phyloP scores from a whole-genome alignment of 768 basidiomycete genomes.

The Collybia sordida region DNA sequence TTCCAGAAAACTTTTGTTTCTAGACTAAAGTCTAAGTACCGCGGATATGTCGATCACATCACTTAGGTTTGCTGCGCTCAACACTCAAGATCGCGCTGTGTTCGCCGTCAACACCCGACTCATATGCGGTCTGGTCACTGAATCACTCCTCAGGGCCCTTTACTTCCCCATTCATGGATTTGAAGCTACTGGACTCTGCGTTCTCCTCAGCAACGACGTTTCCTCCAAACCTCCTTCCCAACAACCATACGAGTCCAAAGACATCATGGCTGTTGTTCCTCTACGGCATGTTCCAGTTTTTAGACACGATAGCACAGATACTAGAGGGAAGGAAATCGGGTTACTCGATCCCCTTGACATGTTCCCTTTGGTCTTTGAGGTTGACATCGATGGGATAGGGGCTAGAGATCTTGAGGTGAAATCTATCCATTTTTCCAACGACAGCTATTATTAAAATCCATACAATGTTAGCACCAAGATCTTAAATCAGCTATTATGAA shows the following conservation, averaged over 20 bases:
- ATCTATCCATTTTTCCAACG: neutral
- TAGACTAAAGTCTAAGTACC: neutral
- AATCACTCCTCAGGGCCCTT: conserved; percentile 48
- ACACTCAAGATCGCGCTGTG: conserved; percentile 40
- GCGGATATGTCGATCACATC: conserved; percentile 25
- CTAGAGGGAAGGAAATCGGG: conserved; percentile 38
- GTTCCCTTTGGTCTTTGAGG: conserved; percentile 41
- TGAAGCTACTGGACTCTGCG: conserved; percentile 37
- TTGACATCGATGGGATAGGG: conserved; percentile 5
- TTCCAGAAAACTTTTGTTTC: too few relatives aligned
- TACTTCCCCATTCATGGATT: conserved; percentile 39
- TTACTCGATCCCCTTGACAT: conserved; percentile 58
- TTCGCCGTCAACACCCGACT: conserved; percentile 51
- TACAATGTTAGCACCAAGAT: conserved; percentile 25
- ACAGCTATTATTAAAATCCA: neutral
- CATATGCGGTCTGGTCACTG: conserved; percentile 58
- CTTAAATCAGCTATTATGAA: conserved; percentile 24
- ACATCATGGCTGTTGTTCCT: conserved; percentile 48
- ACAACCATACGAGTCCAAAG: conserved; percentile 23
- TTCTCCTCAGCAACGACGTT: conserved; percentile 35
- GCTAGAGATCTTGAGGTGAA: conserved; percentile 10
- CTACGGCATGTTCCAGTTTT: conserved; percentile 48
- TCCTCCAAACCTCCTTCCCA: conserved; percentile 18
- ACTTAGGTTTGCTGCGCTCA: conserved; percentile 24
- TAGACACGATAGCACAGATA: conserved; percentile 30